Evolutionary conservation across 2,329 filamentous ascomycete genomes (phyloP), one percentile per base, ranked within the genome.

Genomic region (Talaromyces albobiverticillius): DNA sequence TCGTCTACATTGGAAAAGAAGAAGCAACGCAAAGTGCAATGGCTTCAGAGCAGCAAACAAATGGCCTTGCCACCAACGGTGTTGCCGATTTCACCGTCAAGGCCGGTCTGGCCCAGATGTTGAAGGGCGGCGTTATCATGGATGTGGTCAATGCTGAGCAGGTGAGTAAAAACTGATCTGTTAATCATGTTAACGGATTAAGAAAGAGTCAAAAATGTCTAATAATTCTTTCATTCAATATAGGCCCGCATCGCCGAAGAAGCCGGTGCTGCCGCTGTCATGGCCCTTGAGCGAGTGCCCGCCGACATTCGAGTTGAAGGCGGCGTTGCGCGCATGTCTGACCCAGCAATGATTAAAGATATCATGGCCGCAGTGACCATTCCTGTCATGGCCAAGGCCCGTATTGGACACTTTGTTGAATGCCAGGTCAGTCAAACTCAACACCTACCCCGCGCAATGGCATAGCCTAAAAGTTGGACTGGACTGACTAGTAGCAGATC

Each of bases 81-180:
- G 31, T 38, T 7, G 26, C 51, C 61, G 80, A 84, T 73, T 95
- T 96, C 75, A 86, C 86, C 62, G 87, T 96, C 82, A 99, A 99
- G 83, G 88, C 90, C 51, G 94, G 93, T 56, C 81, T 99, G 61
- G 94, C 94, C 22, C 89, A 95, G 75, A 99, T 99, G 94, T 80
- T 97, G 76, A 96, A 97, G 82, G 94, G 94, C 71, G 94, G 94
- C 67, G 94, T 99, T 61, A 99, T 99, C 76, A 99, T 99, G 94
- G 94, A 99, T 75, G 94, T 97, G 55, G 90, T 95, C 60, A 90
- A 93, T 72, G 89, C 91, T 23, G 88, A 90, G 69, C 92, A 89
- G 78, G 85, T 85, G 71, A 54, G 64, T 45, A 18, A n/a, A n/a
- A n/a, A n/a, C n/a, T n/a, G n/a, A n/a, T n/a, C n/a, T n/a, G n/a